Conservation (phyloP, 1,284 basidiomycete genomes). For the Apiotrichum mycotoxinovorans region DNA sequence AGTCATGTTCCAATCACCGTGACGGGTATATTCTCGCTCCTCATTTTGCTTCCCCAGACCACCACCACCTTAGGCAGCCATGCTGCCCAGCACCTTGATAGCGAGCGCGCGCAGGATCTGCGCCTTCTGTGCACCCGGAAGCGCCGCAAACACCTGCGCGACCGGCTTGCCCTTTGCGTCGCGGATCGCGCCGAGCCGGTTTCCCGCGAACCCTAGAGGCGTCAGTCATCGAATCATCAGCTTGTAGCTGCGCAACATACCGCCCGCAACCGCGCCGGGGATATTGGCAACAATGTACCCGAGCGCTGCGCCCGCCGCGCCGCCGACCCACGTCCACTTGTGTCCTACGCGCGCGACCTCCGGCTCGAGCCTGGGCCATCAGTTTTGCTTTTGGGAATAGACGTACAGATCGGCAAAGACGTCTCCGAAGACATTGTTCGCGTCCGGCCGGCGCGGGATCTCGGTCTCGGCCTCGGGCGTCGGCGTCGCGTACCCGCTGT, state of each 20-base stretch:
- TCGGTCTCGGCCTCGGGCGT: conserved; percentile 1
- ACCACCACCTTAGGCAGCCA: conserved; percentile 13
- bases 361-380: conserved; percentile 42
- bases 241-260: conserved; percentile 22
- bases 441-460: conserved; percentile 56
- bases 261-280: conserved; percentile 60
- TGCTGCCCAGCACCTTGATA: conserved; percentile 74
- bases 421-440: conserved; percentile 77
- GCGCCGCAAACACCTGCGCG: conserved; percentile 78
- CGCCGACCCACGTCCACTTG: conserved; percentile 57
- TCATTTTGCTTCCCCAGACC: no score
- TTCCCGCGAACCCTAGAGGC: conserved; percentile 64
- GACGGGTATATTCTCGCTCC: no score
- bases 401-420: conserved; percentile 78
- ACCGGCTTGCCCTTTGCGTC: conserved; percentile 93
- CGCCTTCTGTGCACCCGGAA: conserved; percentile 77
- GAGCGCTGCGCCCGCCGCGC: conserved; percentile 59
- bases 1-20: no score
- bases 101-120: conserved; percentile 84
- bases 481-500: conserved; percentile 6
- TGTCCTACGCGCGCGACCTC: conserved; percentile 47
- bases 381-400: not conserved
- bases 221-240: no score
- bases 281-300: conserved; percentile 87
- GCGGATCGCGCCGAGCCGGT: conserved; percentile 76